These are phyloP conservation scores for Ogataea philodendri DNA, from an alignment of 805 yeast genomes.

Conservation along the genomic window DNA sequence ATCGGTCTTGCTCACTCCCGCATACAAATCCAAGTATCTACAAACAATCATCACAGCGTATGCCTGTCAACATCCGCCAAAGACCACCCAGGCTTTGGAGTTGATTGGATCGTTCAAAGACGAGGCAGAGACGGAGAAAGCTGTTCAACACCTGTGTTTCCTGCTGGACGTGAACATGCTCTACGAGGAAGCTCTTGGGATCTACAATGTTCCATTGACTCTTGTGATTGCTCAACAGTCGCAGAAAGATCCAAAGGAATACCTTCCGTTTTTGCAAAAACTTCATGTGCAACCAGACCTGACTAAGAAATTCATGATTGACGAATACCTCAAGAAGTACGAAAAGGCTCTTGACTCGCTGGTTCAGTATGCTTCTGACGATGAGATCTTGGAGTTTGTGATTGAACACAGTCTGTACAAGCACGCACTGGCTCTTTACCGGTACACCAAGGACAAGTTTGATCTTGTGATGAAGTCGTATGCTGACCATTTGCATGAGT, in stretches of 20 bases:
- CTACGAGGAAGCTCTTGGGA: slow-evolving; percentile 74
- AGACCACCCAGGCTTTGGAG: slow-evolving; percentile 67
- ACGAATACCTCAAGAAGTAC: slow-evolving; percentile 66
- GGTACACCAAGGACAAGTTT: slow-evolving; percentile 54
- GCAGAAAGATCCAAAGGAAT: slow-evolving; percentile 97
- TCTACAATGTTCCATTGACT: slow-evolving; percentile 79
- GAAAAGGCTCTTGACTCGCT: slow-evolving; percentile 70
- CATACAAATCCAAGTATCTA: slow-evolving; percentile 54
- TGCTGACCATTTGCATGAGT: slow-evolving; percentile 59
- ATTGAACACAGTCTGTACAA: slow-evolving; percentile 67
- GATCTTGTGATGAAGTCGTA: slow-evolving; percentile 53
- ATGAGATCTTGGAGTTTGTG: slow-evolving; percentile 68
- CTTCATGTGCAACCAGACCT: slow-evolving; percentile 64
- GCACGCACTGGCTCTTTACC: slow-evolving; percentile 62
- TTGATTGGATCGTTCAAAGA: slow-evolving; percentile 54
- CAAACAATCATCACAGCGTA: slow-evolving; percentile 86
- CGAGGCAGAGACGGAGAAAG: slow-evolving; percentile 49
- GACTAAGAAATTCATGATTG: slow-evolving; percentile 74
- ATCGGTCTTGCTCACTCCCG: slow-evolving; percentile 49
- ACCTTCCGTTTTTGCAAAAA: slow-evolving; percentile 84
- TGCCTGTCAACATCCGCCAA: slow-evolving; percentile 89
- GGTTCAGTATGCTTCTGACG: slow-evolving; percentile 45
- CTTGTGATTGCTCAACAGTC: slow-evolving; percentile 90
- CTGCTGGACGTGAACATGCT: slow-evolving; percentile 83
- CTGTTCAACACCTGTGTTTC: slow-evolving; percentile 84